Evolutionary conservation across 106 monocot genomes (phyloP).

Genomic region (Platanthera guangdongensis): DNA sequence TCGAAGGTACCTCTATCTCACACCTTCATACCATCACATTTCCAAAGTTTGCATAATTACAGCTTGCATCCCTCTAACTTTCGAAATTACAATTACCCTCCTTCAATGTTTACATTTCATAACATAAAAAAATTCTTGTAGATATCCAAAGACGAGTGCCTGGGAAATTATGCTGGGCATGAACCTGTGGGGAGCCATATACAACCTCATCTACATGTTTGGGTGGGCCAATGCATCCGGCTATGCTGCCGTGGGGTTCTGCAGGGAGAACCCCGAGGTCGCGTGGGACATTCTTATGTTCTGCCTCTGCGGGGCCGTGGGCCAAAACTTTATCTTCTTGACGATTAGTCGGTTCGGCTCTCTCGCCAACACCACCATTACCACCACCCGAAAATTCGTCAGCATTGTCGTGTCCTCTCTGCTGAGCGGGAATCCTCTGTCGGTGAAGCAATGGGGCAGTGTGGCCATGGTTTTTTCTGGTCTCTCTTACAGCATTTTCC

Average conservation of each 20-base stretch:
- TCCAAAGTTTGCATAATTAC: not conserved
- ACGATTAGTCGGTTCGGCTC: slow-evolving; percentile 79
- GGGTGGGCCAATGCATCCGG: slow-evolving; percentile 66
- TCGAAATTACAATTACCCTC: too few relatives aligned
- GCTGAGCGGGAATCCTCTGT: slow-evolving; percentile 81
- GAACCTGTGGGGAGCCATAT: slow-evolving; percentile 95
- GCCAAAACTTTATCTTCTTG: slow-evolving; percentile 92
- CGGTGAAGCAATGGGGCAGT: slow-evolving; percentile 76
- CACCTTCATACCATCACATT: not conserved
- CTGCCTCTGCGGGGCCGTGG: slow-evolving; percentile 89
- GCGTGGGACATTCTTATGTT: slow-evolving; percentile 88
- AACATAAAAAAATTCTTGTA: slow-evolving; percentile 7
- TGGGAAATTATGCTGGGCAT: slow-evolving; percentile 99
- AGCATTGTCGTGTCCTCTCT: slow-evolving; percentile 92
- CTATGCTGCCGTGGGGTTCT: slow-evolving; percentile 64
- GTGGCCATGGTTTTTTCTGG: slow-evolving; percentile 90
- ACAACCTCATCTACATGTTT: slow-evolving; percentile 77
- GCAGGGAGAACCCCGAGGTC: slow-evolving; percentile 78
- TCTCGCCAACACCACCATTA: slow-evolving; percentile 93
- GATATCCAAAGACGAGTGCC: slow-evolving; percentile 83
- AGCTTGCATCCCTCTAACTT: too few relatives aligned
- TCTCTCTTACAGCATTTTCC: slow-evolving; percentile 72
- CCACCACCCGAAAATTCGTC: slow-evolving; percentile 88
- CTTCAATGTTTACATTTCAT: too few relatives aligned
- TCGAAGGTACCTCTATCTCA: slow-evolving; percentile 37